Evolutionary conservation across 2,329 filamentous ascomycete species (phyloP), one percentile per base, ranked within the genome.

Genomic region (Pseudogymnoascus verrucosus): DNA sequence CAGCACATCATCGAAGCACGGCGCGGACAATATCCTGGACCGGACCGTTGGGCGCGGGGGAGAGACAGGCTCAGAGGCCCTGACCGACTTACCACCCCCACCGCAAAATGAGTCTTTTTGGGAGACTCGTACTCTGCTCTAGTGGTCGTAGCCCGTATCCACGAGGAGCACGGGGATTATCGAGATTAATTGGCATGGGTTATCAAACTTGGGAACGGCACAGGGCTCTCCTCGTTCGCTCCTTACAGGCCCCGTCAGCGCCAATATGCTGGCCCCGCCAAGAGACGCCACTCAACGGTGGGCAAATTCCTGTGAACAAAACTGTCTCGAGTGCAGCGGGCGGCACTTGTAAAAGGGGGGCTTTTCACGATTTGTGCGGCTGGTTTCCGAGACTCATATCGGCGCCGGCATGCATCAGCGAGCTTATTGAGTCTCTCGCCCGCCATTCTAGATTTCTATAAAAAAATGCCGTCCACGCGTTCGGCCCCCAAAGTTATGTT

Each of bases 261-360:
- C 28, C 51, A 34, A 21, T 34, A 21, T 34, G 28, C 16, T 19
- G 28, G 51, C 51, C 16, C 51, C 51, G 51, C 51, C 51, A 34
- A 34, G 51, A 21, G 16, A 57, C 51, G 51, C 51, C 51, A 57
- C 51, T 57, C 51, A 57, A 57, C 51, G 26, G 51, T 34, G 51
- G 51, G 19, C 51, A 57, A 31, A 57, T 57, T 57, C 26, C 51
- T 57, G 51, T 57, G n/a, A 57, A 57, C 51, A 57, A 57, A 57
- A 57, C 28, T 57, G 51, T 57, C 51, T 57, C 51, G 28, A 57
- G 10, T 34, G 51, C 28, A 57, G 51, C 11, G 16, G 16, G 51
- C 28, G 51, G 51, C 51, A 57, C 51, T 57, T 57, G 47, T n/a
- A 57, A 57, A 54, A 19, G 21, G 47, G 47, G 47, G 47, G n/a